A percentile compares a stretch with the other conserved stretches of the same genome.
Evolutionary conservation across 768 basidiomycete species (phyloP).

Genomic region (Termitomyces sp.): DNA sequence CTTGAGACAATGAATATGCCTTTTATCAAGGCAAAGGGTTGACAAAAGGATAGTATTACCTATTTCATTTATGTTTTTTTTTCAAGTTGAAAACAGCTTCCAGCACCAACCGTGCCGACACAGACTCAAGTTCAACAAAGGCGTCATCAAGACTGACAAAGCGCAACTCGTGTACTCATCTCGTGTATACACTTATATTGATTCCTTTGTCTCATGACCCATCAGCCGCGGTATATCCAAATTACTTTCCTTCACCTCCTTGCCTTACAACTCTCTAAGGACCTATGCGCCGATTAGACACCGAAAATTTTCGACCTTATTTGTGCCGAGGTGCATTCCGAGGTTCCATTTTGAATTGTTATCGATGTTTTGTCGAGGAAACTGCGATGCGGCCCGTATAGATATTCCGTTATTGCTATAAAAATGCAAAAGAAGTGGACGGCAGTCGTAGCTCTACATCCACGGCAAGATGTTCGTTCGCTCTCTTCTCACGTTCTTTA

Average conservation of each 20-base stretch:
- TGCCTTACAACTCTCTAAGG: not conserved
- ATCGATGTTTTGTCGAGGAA: constrained; percentile 12
- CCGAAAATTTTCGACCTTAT: not conserved
- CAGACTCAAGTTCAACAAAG: too few relatives aligned
- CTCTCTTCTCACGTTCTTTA: constrained; percentile 7
- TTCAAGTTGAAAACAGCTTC: too few relatives aligned
- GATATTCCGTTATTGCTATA: not conserved
- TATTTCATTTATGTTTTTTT: too few relatives aligned
- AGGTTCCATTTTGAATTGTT: not conserved
- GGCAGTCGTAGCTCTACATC: not conserved
- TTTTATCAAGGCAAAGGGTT: too few relatives aligned
- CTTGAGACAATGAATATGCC: too few relatives aligned
- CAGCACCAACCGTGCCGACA: too few relatives aligned
- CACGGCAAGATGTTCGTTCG: constrained; percentile 9
- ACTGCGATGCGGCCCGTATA: not conserved
- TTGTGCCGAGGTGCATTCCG: constrained; percentile 6
- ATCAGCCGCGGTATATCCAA: not conserved
- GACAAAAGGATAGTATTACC: too few relatives aligned
- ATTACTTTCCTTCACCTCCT: not conserved
- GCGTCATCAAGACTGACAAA: too few relatives aligned
- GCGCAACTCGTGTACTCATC: not conserved
- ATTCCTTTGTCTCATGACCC: not conserved
- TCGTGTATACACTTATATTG: not conserved
- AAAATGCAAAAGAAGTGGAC: not conserved
- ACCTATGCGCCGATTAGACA: constrained; percentile 1